A percentile compares a stretch with the other conserved stretches of the same genome.
These are phyloP conservation scores for Schizophyllum amplum DNA, from an alignment of 1,284 basidiomycete species.

Conservation along the genomic window DNA sequence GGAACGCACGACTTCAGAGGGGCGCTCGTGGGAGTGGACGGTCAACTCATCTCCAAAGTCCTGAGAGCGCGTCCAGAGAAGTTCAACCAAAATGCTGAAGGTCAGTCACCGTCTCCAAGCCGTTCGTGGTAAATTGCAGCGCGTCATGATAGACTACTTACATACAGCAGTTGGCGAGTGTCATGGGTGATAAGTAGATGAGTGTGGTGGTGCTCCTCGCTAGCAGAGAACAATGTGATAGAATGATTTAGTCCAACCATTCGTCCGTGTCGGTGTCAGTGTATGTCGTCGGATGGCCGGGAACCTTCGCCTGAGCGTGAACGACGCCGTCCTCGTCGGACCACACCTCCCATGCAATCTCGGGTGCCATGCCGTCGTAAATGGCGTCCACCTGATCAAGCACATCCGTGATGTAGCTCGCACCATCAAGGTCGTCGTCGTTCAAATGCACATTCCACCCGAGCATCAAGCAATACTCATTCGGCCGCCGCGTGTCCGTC, in stretches of 20 bases:
- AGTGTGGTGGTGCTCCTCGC: not conserved
- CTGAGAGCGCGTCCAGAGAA: too few species aligned
- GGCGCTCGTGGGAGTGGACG: too few species aligned
- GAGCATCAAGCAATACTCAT: slow-evolving; percentile 36
- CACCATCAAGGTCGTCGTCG: not conserved
- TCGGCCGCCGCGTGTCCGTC: slow-evolving; percentile 9
- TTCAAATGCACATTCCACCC: slow-evolving; percentile 50
- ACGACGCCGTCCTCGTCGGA: not conserved
- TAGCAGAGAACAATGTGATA: too few species aligned
- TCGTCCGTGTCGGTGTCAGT: not conserved
- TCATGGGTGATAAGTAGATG: not conserved
- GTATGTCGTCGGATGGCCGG: not conserved
- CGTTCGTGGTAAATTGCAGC: too few species aligned
- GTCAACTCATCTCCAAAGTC: too few species aligned
- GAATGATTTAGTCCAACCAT: not conserved
- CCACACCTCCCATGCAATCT: not conserved
- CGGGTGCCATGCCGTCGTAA: not conserved
- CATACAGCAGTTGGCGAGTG: too few species aligned
- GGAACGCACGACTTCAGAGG: too few species aligned
- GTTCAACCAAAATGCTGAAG: too few species aligned
- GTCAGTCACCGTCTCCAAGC: too few species aligned
- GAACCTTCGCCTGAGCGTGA: not conserved
- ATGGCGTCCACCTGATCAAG: not conserved
- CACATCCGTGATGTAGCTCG: not conserved
- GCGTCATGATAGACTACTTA: too few species aligned